Base-by-base conservation (phyloP, 208 protist species). In the Wallacemonas sp. region DNA sequence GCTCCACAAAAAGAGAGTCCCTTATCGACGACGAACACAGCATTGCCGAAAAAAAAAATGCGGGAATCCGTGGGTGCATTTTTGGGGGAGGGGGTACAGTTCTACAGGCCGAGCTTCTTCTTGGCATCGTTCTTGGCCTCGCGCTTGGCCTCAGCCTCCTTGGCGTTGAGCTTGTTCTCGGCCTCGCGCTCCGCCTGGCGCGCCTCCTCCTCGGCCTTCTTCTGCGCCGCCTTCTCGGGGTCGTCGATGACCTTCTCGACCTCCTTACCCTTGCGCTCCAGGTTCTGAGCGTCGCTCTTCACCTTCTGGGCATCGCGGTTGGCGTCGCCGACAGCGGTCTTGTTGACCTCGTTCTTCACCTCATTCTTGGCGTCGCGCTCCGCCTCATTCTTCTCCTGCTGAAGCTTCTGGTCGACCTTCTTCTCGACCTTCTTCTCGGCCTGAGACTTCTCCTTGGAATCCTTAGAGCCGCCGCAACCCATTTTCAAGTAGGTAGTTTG, bases 61-160 rank as follows among this genome's bases (percentile, higher is more conserved):
- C n/a, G n/a, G n/a, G n/a, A n/a, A n/a, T n/a, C n/a, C n/a, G n/a
- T n/a, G n/a, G n/a, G n/a, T n/a, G n/a, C n/a, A n/a, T n/a, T n/a
- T n/a, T n/a, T 61, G 26, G 1, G 0, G 7, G 44, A 7, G 44
- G 0, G 5, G 7, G n/a, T 16, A 22, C 12, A 5, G 52, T 5
- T 25, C 22, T 59, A 59, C 12, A 59, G 22, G 48, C 42, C 57
- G 42, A 64, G 22, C 46, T 64, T 69, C 61, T 67, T 70, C 49
- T 70, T 45, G 64, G 54, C 54, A 22, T 72, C 57, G 41, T 67
- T 62, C 65, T 61, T 39, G 38, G 50, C 39, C 33, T 46, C 39
- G 12, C 44, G 48, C 39, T 63, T 61, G 39, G 18, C 59, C 29
- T 67, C 67, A 8, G 57, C 61, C 39, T 50, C 67, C 52, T 72